Evolutionary conservation across 225 moss, liverwort and hornwort genomes (phyloP).

Genomic region (Anthoceros angustus): DNA sequence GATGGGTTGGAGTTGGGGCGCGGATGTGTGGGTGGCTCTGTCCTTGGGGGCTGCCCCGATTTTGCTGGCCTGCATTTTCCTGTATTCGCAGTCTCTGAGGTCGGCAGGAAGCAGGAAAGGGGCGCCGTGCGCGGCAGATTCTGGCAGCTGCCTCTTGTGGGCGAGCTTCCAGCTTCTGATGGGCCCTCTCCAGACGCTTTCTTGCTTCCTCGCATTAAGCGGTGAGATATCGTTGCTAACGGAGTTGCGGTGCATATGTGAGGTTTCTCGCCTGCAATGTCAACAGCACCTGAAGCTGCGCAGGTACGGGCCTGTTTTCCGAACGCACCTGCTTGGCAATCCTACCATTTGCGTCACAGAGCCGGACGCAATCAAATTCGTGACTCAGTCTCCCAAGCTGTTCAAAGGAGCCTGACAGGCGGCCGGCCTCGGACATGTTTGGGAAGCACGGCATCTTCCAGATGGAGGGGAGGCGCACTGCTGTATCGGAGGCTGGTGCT

Average conservation of each 20-base stretch:
- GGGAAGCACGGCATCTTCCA: neutral
- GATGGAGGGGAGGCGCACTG: neutral
- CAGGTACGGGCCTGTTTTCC: neutral
- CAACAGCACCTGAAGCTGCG: neutral
- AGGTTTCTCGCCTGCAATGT: neutral
- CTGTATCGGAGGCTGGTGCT: neutral
- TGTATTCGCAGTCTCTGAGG: no score
- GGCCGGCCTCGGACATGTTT: neutral
- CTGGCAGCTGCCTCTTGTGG: constrained; percentile 1
- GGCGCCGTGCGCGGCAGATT: neutral
- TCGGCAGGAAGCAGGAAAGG: no score
- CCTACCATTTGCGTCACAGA: neutral
- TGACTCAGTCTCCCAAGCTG: neutral
- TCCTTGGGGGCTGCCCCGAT: no score
- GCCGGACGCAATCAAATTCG: neutral
- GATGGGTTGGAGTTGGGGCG: no score
- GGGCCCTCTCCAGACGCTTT: neutral
- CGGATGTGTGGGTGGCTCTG: no score
- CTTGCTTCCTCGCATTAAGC: neutral
- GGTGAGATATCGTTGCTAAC: neutral
- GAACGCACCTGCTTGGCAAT: neutral
- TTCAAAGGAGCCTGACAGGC: neutral
- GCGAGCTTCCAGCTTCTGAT: neutral
- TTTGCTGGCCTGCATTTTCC: no score
- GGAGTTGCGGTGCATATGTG: neutral